A percentile compares a stretch with the other conserved stretches of the same genome.
phyloP scores from a whole-genome alignment of 345 rosid genomes.

The Brassica juncea region DNA sequence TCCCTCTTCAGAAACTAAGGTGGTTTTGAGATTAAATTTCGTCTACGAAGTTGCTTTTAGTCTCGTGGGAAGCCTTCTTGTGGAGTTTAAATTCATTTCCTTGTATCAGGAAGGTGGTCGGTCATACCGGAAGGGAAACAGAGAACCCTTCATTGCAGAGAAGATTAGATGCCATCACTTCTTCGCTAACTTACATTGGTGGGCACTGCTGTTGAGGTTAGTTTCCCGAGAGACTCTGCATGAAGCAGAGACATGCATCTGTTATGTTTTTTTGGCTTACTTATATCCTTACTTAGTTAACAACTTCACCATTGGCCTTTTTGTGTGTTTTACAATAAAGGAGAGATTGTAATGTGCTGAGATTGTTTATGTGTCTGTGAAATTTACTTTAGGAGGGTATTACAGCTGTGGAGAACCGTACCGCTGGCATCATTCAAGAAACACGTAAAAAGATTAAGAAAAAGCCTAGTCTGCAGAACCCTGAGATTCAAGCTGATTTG shows the following conservation, averaged over 20 bases:
- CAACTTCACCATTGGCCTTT: too few relatives aligned
- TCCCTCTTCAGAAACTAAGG: constrained; percentile 34
- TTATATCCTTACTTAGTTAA: too few relatives aligned
- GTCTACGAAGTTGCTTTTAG: constrained; percentile 1
- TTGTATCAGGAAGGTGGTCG: constrained; percentile 41
- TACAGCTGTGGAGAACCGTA: constrained; percentile 72
- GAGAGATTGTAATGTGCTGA: constrained; percentile 2
- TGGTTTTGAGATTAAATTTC: constrained; percentile 26
- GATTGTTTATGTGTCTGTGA: constrained; percentile 21
- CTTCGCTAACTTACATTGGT: constrained; percentile 74
- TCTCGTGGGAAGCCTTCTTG: not conserved
- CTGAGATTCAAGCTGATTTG: constrained; percentile 57
- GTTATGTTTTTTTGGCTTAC: not conserved
- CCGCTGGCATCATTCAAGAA: constrained; percentile 84
- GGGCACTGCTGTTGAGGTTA: constrained; percentile 86
- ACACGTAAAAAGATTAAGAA: constrained; percentile 76
- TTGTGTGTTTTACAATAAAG: not conserved
- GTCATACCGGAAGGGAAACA: constrained; percentile 37
- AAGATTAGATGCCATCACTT: constrained; percentile 65
- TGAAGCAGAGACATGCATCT: not conserved
- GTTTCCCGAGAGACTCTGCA: constrained; percentile 10
- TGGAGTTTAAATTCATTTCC: constrained; percentile 22
- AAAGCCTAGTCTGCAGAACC: constrained; percentile 52
- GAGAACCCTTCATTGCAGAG: constrained; percentile 66
- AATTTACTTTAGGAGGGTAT: constrained; percentile 70